Evolutionary conservation across 345 rosid genomes (phyloP), one percentile per base, ranked within the genome.

Genomic region (Schrenkiella parvula): DNA sequence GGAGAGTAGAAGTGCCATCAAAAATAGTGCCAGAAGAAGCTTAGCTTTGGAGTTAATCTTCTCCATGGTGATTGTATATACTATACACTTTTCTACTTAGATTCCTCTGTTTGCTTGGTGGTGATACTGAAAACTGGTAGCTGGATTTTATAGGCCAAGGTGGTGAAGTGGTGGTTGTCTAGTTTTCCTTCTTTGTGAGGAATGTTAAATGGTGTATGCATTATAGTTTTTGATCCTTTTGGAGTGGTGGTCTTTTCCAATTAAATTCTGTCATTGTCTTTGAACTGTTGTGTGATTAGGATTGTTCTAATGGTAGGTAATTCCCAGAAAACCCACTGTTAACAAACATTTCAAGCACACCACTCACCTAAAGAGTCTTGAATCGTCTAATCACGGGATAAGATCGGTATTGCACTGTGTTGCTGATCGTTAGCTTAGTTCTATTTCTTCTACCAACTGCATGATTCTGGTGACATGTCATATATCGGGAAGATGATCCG

Each of bases 111-210:
- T 29, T 51, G 53, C 19, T 50, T 39, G 54, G 53, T 50, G 37
- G 6, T 51, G 37, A 51, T 51, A 28, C 54, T 10, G 62, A 29
- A 34, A 52, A n/a, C 4, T 39, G 14, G 18, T 29, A 52, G 18
- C 53, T 52, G 5, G 42, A 29, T 28, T 46, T 51, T 71, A 50
- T 71, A 61, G 69, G 76, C 62, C 35, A 52, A 52, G 23, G n/a
- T 62, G 15, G 62, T 18, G 43, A 61, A 61, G 14, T 50, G 39
- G 68, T 58, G 59, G 52, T 71, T 13, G 43, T 46, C 29, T 34
- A 15, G 37, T 25, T 17, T 32, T 22, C 46, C 46, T 21, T 42
- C 0, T 37, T 44, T 34, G 37, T 59, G 47, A 46, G 35, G 57
- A 54, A 46, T 46, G 3, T 46, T 56, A 10, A 57, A 38, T 54